A percentile compares a stretch with the other conserved stretches of the same genome.
Conservation (phyloP, 768 basidiomycete species). For the Rhodotorula taiwanensis region DNA sequence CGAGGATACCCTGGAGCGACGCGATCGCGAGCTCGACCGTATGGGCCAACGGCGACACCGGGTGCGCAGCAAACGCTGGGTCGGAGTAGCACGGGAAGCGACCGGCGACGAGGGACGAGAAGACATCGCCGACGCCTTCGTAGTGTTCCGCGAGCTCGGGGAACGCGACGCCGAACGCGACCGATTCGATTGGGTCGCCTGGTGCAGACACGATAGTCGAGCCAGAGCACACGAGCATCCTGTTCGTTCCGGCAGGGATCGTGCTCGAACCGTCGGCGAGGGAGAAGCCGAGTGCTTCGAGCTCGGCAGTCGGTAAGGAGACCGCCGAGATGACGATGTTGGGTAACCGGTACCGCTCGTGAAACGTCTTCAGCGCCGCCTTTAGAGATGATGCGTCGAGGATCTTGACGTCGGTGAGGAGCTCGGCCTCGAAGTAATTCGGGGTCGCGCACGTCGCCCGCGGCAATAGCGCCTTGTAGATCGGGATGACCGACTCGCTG, state of each 20-base stretch:
- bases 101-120: constrained; percentile 81
- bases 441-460: constrained; percentile 90
- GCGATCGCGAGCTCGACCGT: constrained; percentile 65
- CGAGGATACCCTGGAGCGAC: constrained; percentile 67
- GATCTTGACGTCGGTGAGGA: constrained; percentile 66
- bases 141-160: constrained; percentile 83
- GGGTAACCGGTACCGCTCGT: constrained; percentile 66
- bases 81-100: constrained; percentile 51
- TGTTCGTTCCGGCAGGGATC: constrained; percentile 1
- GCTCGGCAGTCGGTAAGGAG: constrained; percentile 58
- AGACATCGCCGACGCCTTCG: constrained; percentile 93
- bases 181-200: constrained; percentile 38
- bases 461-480: constrained; percentile 66
- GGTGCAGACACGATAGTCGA: constrained; percentile 52
- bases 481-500: constrained; percentile 72
- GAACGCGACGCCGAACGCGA: constrained; percentile 61
- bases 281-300: constrained; percentile 42
- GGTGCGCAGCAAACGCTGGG: constrained; percentile 20
- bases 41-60: constrained; percentile 51
- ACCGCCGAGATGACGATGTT: constrained; percentile 73
- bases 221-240: constrained; percentile 68
- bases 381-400: constrained; percentile 61
- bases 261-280: neutral
- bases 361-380: constrained; percentile 63
- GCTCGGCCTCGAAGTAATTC: constrained; percentile 97